Percentiles rank a stretch among this genome's conserved stretches.
Evolutionary conservation across 1,284 basidiomycete genomes (phyloP).

Genomic region (Rugosomyces carneus): DNA sequence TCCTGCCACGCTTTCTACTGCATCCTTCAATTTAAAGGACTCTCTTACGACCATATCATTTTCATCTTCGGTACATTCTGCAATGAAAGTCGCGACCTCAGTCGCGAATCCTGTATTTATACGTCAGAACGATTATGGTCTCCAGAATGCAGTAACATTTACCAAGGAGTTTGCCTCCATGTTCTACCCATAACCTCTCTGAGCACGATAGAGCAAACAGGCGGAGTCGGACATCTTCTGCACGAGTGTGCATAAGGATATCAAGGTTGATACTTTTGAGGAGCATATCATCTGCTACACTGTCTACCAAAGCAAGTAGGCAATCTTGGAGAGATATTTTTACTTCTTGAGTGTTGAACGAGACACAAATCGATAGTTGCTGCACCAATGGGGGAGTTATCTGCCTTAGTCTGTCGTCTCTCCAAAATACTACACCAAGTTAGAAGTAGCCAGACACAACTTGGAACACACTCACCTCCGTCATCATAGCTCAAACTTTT

Average conservation of each 20-base stretch:
- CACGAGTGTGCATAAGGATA: slow-evolving; percentile 84
- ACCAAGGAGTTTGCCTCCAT: slow-evolving; percentile 72
- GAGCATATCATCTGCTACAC: slow-evolving; percentile 52
- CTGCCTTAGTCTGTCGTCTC: slow-evolving; percentile 69
- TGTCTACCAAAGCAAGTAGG: slow-evolving; percentile 49
- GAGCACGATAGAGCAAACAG: slow-evolving; percentile 68
- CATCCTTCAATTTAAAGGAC: slow-evolving; percentile 57
- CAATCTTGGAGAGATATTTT: slow-evolving; percentile 40
- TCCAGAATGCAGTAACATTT: slow-evolving; percentile 21
- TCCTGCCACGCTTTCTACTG: slow-evolving; percentile 65
- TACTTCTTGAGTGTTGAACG: slow-evolving; percentile 30
- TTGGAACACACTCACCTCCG: slow-evolving; percentile 47
- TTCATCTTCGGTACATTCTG: slow-evolving; percentile 78
- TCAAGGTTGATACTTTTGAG: slow-evolving; percentile 80
- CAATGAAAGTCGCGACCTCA: slow-evolving; percentile 79
- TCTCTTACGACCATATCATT: slow-evolving; percentile 70
- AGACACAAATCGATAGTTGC: slow-evolving; percentile 56
- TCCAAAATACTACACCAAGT: slow-evolving; percentile 71
- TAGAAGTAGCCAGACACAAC: slow-evolving; percentile 2
- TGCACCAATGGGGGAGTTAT: slow-evolving; percentile 53
- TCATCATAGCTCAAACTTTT: slow-evolving; percentile 80
- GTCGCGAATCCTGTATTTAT: slow-evolving; percentile 53
- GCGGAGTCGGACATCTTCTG: slow-evolving; percentile 64
- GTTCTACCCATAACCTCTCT: slow-evolving; percentile 72
- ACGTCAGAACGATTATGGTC: background rate